These are phyloP conservation scores for Casuarina cunninghamiana DNA, from an alignment of 306 rosid species.

Conservation along the genomic window DNA sequence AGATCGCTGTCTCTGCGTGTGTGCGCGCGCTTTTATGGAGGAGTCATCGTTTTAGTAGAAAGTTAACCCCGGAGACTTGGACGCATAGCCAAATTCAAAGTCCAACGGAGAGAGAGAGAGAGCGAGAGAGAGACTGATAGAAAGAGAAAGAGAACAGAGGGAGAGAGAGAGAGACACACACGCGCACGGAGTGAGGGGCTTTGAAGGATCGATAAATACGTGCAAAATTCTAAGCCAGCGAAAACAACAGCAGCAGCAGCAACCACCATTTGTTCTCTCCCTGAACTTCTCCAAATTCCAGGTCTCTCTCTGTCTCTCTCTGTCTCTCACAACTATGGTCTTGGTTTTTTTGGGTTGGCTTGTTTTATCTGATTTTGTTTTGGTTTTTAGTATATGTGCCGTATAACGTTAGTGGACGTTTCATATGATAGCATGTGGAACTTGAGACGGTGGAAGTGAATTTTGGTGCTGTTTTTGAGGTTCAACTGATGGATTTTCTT, in stretches of 20 bases:
- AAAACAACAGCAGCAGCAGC: slow-evolving; percentile 1
- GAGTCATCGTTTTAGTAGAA: slow-evolving; percentile 21
- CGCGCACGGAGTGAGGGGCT: slow-evolving; percentile 9
- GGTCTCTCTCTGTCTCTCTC: slow-evolving; percentile 21
- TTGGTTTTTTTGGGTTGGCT: background rate
- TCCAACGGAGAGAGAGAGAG: background rate
- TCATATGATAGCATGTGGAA: slow-evolving; percentile 30
- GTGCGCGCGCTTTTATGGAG: slow-evolving; percentile 28
- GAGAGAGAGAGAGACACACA: background rate
- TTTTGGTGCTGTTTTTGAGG: background rate
- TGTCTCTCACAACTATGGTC: too few species aligned
- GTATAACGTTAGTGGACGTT: slow-evolving; percentile 23
- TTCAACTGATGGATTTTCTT: slow-evolving; percentile 21
- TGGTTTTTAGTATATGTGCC: background rate
- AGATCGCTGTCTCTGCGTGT: slow-evolving; percentile 26
- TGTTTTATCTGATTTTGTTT: background rate
- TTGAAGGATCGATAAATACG: slow-evolving; percentile 5
- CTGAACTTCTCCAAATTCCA: slow-evolving; percentile 19
- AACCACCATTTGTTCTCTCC: slow-evolving; percentile 29
- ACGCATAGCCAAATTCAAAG: slow-evolving; percentile 4
- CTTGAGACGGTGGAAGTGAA: slow-evolving; percentile 22
- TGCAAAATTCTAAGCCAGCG: slow-evolving; percentile 27
- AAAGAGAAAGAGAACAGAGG: background rate
- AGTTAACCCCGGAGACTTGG: slow-evolving; percentile 30
- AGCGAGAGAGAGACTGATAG: background rate